phyloP scores from a whole-genome alignment of 1,139 yeast genomes.

The Geotrichum cucujoidarum region DNA sequence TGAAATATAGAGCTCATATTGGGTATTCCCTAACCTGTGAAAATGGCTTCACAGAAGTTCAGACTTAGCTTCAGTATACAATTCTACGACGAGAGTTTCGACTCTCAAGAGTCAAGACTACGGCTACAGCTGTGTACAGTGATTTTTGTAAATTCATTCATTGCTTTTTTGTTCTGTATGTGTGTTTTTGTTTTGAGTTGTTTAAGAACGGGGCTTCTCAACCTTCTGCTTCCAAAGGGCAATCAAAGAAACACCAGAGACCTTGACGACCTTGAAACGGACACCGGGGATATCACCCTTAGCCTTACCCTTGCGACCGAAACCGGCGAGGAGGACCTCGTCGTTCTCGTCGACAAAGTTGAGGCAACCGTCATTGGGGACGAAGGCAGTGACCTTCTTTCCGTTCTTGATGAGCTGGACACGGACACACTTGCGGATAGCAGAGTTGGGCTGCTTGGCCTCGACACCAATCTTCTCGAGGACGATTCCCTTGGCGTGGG shows the following conservation, averaged over 20 bases:
- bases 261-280: slow-evolving; percentile 99
- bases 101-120: too few relatives aligned
- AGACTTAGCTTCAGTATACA: too few relatives aligned
- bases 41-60: too few relatives aligned
- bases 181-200: neutral
- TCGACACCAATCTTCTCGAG: slow-evolving; percentile 99
- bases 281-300: slow-evolving; percentile 99
- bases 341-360: slow-evolving; percentile 99
- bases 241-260: slow-evolving; percentile 98
- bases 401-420: slow-evolving; percentile 99
- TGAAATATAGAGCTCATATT: too few relatives aligned
- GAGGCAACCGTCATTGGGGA: slow-evolving; percentile 99
- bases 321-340: slow-evolving; percentile 98
- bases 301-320: slow-evolving; percentile 99
- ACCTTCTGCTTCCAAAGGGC: slow-evolving; percentile 99
- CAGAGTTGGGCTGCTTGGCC: slow-evolving; percentile 99
- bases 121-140: too few relatives aligned
- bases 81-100: too few relatives aligned
- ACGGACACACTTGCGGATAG: slow-evolving; percentile 99
- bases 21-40: too few relatives aligned
- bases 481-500: slow-evolving; percentile 99
- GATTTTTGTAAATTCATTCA: slow-evolving; percentile 1
- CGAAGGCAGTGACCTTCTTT: slow-evolving; percentile 99
- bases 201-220: slow-evolving; percentile 99
- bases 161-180: neutral